Conservation (phyloP, 768 basidiomycete genomes). For the Xerocomellus amylosporus region DNA sequence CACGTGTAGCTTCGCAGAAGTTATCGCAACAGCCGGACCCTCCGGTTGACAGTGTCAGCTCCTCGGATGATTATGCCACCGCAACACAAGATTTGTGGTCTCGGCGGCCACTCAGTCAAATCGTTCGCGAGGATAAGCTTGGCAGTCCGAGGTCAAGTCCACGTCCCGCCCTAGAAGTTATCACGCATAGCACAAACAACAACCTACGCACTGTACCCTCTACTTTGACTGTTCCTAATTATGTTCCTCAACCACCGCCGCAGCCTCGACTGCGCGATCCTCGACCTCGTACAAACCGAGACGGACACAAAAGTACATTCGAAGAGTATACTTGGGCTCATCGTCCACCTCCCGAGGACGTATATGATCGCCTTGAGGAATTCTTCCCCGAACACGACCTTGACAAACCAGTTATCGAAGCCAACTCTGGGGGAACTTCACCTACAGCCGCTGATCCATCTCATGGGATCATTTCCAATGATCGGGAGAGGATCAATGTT, state of each 20-base stretch:
- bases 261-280: slow-evolving; percentile 16
- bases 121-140: slow-evolving; percentile 21
- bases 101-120: slow-evolving; percentile 31
- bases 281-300: slow-evolving; percentile 28
- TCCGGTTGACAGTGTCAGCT: slow-evolving; percentile 20
- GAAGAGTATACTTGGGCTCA: slow-evolving; percentile 81
- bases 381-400: slow-evolving; percentile 97
- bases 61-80: slow-evolving; percentile 31
- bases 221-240: slow-evolving; percentile 20
- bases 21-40: slow-evolving; percentile 16
- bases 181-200: slow-evolving; percentile 20
- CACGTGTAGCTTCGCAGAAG: slow-evolving; percentile 17
- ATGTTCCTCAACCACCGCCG: slow-evolving; percentile 13
- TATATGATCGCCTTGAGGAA: slow-evolving; percentile 88
- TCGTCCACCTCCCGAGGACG: slow-evolving; percentile 87
- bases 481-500: slow-evolving; percentile 40
- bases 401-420: slow-evolving; percentile 93
- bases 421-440: slow-evolving; percentile 73
- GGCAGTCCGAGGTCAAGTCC: slow-evolving; percentile 21
- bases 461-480: slow-evolving; percentile 35
- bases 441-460: slow-evolving; percentile 61
- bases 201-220: slow-evolving; percentile 15
- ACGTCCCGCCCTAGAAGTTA: slow-evolving; percentile 32
- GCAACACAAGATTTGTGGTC: slow-evolving; percentile 32
- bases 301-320: slow-evolving; percentile 47